These are phyloP conservation scores for Paracorniculantispora psalliotae DNA, from an alignment of 2,329 filamentous ascomycete species.

Conservation along the genomic window DNA sequence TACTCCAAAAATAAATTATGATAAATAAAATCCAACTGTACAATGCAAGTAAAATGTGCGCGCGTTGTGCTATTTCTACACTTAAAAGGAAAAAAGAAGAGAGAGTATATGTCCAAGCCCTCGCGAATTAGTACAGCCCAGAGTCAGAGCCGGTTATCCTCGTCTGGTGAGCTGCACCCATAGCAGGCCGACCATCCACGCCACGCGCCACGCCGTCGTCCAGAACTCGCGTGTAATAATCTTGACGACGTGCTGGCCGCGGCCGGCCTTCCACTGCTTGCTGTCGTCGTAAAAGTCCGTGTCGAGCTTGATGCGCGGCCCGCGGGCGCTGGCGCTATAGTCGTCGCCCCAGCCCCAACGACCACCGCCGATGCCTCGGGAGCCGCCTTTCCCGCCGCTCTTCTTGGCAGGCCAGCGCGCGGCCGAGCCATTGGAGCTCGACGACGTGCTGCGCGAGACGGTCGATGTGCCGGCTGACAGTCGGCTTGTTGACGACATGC, in stretches of 20 bases:
- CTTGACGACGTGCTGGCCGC: slow-evolving; percentile 30
- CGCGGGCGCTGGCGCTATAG: slow-evolving; percentile 31
- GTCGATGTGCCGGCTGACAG: slow-evolving; percentile 12
- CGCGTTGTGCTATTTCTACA: not conserved
- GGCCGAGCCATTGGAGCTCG: slow-evolving; percentile 21
- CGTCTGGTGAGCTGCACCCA: slow-evolving; percentile 64
- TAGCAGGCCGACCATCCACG: slow-evolving; percentile 56
- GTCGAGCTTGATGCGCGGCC: slow-evolving; percentile 52
- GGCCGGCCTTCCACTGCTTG: slow-evolving; percentile 30
- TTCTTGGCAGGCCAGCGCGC: slow-evolving; percentile 21
- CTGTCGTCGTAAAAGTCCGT: slow-evolving; percentile 41
- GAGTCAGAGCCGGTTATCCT: slow-evolving; percentile 39
- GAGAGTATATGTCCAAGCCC: not conserved
- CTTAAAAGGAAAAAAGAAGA: not conserved
- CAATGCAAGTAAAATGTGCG: not conserved
- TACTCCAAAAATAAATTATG: not conserved
- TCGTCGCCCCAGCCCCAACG: slow-evolving; percentile 43
- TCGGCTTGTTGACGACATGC: slow-evolving; percentile 13
- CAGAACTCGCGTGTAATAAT: slow-evolving; percentile 56
- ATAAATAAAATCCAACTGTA: not conserved
- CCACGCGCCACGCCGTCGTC: slow-evolving; percentile 57
- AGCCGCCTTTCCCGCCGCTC: slow-evolving; percentile 36
- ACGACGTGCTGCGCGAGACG: slow-evolving; percentile 21
- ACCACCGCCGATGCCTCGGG: slow-evolving; percentile 19
- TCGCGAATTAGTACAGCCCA: not conserved